Base-by-base conservation (phyloP, 257 asterid genomes). In the Penstemon barbatus region DNA sequence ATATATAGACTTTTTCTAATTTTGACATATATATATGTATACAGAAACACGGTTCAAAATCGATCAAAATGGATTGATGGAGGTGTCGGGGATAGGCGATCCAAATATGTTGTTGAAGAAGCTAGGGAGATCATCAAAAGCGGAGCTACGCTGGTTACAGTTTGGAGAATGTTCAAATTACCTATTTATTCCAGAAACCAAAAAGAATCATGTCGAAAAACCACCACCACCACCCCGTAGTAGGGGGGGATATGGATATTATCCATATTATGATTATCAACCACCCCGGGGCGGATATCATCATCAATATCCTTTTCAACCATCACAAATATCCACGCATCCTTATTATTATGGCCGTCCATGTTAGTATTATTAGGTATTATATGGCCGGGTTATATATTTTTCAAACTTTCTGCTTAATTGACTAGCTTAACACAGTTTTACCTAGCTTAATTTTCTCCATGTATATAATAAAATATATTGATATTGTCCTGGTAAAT, bases 91-190 rank as follows among this genome's bases (percentile, higher is more conserved):
- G 1, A 6, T 57, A 9, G 66, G 13, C 3, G 8, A 69, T 36
- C 76, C 84, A 3, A 7, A 45, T 0, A 39, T 3, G 37, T 50
- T 82, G 36, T 9, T 72, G 61, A 66, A 52, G 71, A 52, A 65
- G 61, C 46, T 77, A 3, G 64, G 73, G 40, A 71, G 57, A 74
- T 53, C 62, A 9, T 37, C 59, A 5, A 10, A 4, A 2, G 63
- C 63, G 40, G 64, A 65, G 67, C n/a, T 77, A 10, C 40, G 53
- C 4, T 67, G 77, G 75, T 53, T 64, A 7, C 81, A 77, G 43
- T 80, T 39, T 52, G 81, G 87, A 44, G 65, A 79, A 66, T 82
- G 83, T 62, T 74, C 77, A 4, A 25, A 13, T 11, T 65, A 71
- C 50, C 68, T 82, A 8, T 57, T 55, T 15, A 40, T 75, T 65